Evolutionary conservation across 768 basidiomycete genomes (phyloP).

Genomic region (Rhodotorula graminis): DNA sequence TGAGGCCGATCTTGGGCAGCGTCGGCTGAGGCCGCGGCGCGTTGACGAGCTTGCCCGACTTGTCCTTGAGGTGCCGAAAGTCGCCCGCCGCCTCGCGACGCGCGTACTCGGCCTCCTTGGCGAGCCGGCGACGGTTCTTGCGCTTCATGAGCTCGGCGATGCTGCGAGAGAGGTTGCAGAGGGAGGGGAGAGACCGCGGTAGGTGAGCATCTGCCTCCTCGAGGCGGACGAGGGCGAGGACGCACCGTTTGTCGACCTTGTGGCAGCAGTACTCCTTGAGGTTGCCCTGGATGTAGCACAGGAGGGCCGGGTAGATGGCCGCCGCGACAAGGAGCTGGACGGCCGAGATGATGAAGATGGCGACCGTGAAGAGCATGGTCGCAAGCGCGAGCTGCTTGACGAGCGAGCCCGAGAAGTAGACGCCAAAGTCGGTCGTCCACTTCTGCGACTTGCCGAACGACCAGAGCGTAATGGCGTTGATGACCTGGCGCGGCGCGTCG

Average conservation of each 20-base stretch:
- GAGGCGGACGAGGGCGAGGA: conserved; percentile 17
- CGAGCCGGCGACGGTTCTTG: conserved; percentile 76
- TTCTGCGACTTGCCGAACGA: conserved; percentile 73
- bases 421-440: conserved; percentile 63
- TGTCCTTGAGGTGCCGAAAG: conserved; percentile 79
- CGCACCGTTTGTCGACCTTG: conserved; percentile 87
- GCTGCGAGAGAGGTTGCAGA: conserved; percentile 51
- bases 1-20: conserved; percentile 84
- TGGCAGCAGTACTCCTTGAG: conserved; percentile 99
- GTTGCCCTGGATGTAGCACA: conserved; percentile 94
- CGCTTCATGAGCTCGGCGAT: conserved; percentile 90
- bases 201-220: not conserved
- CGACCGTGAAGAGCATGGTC: conserved; percentile 82
- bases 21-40: conserved; percentile 87
- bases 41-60: conserved; percentile 77
- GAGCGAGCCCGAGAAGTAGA: conserved; percentile 52
- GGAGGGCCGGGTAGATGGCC: conserved; percentile 83
- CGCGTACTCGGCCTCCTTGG: conserved; percentile 72
- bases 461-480: conserved; percentile 95
- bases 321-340: conserved; percentile 76
- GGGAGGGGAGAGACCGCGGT: not conserved
- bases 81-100: conserved; percentile 89
- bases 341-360: conserved; percentile 78
- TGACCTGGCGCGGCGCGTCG: conserved; percentile 93
- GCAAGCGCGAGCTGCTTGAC: conserved; percentile 66